phyloP scores from a whole-genome alignment of 1,284 basidiomycete genomes.

The Veloboletus limbatus region DNA sequence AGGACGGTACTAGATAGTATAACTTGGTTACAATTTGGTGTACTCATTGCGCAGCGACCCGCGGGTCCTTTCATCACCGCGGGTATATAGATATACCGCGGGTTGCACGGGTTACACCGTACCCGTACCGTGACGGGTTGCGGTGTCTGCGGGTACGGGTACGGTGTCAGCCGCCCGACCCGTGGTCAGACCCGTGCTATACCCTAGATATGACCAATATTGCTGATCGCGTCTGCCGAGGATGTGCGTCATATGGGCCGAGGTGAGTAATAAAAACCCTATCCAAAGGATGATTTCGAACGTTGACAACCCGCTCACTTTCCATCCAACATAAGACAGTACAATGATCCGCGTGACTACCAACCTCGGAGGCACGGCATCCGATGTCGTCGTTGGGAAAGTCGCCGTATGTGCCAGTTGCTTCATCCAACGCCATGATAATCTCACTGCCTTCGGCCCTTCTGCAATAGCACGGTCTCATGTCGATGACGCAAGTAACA shows the following conservation, averaged over 20 bases:
- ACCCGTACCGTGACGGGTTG: not conserved
- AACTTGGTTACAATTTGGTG: too few species aligned
- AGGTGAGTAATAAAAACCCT: not conserved
- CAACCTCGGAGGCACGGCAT: conserved; percentile 36
- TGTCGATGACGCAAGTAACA: conserved; percentile 28
- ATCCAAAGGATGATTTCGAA: not conserved
- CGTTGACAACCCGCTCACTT: not conserved
- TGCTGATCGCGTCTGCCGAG: not conserved
- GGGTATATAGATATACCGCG: too few species aligned
- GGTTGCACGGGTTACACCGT: too few species aligned
- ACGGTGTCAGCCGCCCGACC: too few species aligned
- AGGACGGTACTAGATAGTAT: too few species aligned
- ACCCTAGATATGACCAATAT: not conserved
- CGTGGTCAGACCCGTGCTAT: too few species aligned
- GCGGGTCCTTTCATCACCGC: too few species aligned
- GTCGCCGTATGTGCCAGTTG: conserved; percentile 33
- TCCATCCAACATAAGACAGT: not conserved
- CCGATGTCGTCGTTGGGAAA: conserved; percentile 31
- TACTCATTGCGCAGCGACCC: too few species aligned
- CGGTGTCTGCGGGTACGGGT: too few species aligned
- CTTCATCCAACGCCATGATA: not conserved
- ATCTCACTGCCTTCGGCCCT: not conserved
- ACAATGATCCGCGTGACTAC: conserved; percentile 25
- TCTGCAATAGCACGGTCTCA: conserved; percentile 25
- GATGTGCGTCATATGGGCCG: not conserved